phyloP scores from a whole-genome alignment of 192 early-diverging fungal species.

The Umbelopsis ramanniana region DNA sequence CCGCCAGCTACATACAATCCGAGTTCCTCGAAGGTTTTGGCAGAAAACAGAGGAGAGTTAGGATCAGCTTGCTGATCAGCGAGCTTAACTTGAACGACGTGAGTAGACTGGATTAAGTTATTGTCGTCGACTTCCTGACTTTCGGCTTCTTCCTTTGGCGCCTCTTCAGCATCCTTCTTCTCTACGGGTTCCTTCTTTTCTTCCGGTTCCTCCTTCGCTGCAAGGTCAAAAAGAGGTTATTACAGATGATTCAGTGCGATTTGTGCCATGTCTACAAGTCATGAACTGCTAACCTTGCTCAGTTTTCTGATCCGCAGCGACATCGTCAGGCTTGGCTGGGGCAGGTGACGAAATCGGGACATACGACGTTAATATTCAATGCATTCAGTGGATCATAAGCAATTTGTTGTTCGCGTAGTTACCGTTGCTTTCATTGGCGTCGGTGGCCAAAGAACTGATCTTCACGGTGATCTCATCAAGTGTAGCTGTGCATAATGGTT shows the following conservation, averaged over 20 bases:
- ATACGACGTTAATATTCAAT: no score
- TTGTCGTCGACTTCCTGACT: not conserved
- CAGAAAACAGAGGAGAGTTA: conserved; percentile 78
- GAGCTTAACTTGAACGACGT: conserved; percentile 56
- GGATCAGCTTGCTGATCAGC: conserved; percentile 71
- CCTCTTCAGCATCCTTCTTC: not conserved
- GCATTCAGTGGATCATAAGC: no score
- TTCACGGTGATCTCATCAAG: conserved; percentile 11
- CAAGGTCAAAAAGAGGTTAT: no score
- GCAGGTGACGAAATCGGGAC: no score
- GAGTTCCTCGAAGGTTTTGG: conserved; percentile 78
- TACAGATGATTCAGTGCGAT: not conserved
- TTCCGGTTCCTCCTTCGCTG: not conserved
- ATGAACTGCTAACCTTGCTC: not conserved
- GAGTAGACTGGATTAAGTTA: conserved; percentile 49
- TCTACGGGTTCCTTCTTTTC: not conserved
- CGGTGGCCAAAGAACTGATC: not conserved
- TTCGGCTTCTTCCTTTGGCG: not conserved
- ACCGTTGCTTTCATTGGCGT: not conserved
- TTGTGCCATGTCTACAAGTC: not conserved
- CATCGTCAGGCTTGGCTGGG: no score
- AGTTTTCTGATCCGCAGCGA: not conserved
- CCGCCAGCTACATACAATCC: conserved; percentile 53
- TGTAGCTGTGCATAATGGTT: not conserved
- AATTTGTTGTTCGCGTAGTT: no score